Evolutionary conservation across 2,329 filamentous ascomycete species (phyloP), one percentile per base, ranked within the genome.

Genomic region (Ophiostoma quercus): DNA sequence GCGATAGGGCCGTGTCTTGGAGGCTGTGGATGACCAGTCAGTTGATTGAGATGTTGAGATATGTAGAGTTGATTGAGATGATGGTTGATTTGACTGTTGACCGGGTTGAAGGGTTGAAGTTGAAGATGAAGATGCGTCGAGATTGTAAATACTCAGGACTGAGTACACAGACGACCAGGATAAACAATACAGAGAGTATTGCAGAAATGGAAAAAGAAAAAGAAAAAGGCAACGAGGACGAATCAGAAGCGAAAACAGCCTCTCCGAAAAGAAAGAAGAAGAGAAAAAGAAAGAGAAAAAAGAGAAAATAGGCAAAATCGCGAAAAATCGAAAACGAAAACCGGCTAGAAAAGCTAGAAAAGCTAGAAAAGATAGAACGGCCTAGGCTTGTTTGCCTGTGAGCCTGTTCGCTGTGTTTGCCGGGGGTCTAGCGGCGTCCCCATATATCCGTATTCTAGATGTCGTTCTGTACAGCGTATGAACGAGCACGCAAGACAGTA

Each of bases 321-420:
- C 22, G 25, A 60, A 60, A 57, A 57, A 14, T 32, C 37, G n/a
- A 34, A 63, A 3, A 19, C 25, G 25, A 29, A 29, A 29, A 29
- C 25, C 25, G 25, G 29, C 57, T 22, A 63, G 29, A 37, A 37
- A 63, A 25, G 68, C 29, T 32, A 63, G n/a, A 34, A 63, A 3
- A 19, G 29, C 57, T 22, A 63, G 29, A 37, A 37, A 63, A 25
- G 68, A 54, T 63, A 67, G 68, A 62, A 62, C n/a, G 34, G 60
- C 60, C 60, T 63, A 63, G 60, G 60, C 60, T 11, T 65, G 29
- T 19, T 63, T 14, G 25, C 25, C 60, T 57, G n/a, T 29, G 1
- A 1, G 25, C 25, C 25, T 29, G n/a, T 57, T 57, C 43, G 43
- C 16, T 6, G 43, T n/a, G 43, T 47, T 47, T 47, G 43, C 41